Conservation (phyloP, 1,284 basidiomycete genomes). For the Entoloma clypeatum region DNA sequence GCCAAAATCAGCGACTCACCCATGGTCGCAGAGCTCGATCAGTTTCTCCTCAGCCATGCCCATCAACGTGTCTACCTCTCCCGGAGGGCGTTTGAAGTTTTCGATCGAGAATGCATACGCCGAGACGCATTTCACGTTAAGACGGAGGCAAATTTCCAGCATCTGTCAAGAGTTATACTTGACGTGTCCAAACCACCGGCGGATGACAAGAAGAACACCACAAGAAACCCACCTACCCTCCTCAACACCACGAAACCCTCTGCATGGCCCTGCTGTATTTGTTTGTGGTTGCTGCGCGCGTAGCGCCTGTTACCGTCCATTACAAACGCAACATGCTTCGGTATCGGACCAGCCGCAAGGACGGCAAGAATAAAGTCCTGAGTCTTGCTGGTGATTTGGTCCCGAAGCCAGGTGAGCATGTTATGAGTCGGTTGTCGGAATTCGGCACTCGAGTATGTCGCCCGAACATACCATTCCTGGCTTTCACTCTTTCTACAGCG, state of each 20-base stretch:
- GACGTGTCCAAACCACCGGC: not conserved
- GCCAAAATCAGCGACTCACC: constrained; percentile 47
- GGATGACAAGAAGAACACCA: not conserved
- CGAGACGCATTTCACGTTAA: constrained; percentile 80
- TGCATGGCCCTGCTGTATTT: constrained; percentile 75
- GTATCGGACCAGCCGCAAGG: constrained; percentile 81
- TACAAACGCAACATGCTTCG: constrained; percentile 90
- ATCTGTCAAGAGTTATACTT: constrained; percentile 44
- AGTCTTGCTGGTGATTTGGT: constrained; percentile 30
- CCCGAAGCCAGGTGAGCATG: constrained; percentile 31
- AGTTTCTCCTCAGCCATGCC: constrained; percentile 79
- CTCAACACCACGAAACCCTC: constrained; percentile 84
- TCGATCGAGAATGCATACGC: constrained; percentile 97
- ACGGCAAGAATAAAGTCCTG: constrained; percentile 54
- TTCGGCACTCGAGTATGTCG: not conserved
- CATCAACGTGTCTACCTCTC: constrained; percentile 91
- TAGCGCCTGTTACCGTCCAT: constrained; percentile 98
- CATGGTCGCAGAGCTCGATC: constrained; percentile 77
- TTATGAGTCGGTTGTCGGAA: not conserved
- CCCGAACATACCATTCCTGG: not conserved
- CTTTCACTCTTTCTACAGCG: no score
- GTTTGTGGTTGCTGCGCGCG: constrained; percentile 67
- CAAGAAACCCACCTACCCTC: constrained; percentile 52
- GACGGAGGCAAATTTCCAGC: constrained; percentile 75
- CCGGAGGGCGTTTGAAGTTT: constrained; percentile 88